Evolutionary conservation across 106 monocot genomes (phyloP).

Genomic region (Dioscorea alata): DNA sequence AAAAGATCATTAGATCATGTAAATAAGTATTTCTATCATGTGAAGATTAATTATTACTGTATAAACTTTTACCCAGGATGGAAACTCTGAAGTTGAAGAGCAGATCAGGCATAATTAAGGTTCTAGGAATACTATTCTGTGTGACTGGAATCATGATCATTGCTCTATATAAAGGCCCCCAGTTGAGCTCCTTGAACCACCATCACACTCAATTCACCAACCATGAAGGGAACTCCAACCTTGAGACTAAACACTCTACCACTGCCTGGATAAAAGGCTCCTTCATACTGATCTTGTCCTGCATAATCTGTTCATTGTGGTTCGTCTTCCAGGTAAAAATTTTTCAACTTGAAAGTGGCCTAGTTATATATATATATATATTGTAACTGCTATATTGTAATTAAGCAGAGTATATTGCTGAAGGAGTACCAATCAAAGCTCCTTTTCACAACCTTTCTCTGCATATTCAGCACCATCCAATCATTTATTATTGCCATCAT

Average conservation of each 20-base stretch:
- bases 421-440: constrained; percentile 36
- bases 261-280: constrained; percentile 13
- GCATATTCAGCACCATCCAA: constrained; percentile 37
- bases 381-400: too few relatives aligned
- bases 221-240: neutral
- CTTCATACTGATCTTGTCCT: constrained; percentile 15
- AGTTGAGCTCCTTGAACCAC: constrained; percentile 11
- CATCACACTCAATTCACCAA: neutral
- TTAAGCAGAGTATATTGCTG: constrained; percentile 11
- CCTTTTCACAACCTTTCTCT: constrained; percentile 25
- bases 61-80: constrained; percentile 5
- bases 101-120: constrained; percentile 5
- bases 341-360: too few relatives aligned
- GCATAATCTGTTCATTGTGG: constrained; percentile 17
- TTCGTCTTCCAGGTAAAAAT: constrained; percentile 23
- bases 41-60: neutral
- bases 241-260: too few relatives aligned
- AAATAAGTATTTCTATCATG: too few relatives aligned
- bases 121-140: constrained; percentile 10
- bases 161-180: constrained; percentile 14
- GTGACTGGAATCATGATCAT: constrained; percentile 2
- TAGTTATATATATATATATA: neutral
- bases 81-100: constrained; percentile 16
- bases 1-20: too few relatives aligned
- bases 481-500: constrained; percentile 22